These are phyloP conservation scores for Anthostomella pinea DNA, from an alignment of 2,329 filamentous ascomycete genomes.

Conservation along the genomic window DNA sequence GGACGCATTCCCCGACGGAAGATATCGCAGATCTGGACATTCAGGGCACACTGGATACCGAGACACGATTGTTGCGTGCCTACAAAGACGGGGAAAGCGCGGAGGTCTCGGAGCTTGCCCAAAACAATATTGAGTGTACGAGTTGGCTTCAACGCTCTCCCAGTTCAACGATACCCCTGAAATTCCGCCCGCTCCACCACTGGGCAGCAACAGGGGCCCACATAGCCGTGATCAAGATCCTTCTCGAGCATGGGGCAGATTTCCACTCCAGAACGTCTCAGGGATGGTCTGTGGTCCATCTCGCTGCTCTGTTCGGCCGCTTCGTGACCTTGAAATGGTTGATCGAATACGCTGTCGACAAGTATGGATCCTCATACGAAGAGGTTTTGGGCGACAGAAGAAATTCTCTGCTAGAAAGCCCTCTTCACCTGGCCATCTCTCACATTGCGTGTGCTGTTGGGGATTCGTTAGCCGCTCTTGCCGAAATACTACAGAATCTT, in stretches of 20 bases:
- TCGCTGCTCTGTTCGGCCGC: conserved; percentile 7
- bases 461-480: conserved; percentile 1
- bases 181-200: conserved; percentile 5
- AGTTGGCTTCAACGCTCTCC: not conserved
- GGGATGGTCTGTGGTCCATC: conserved; percentile 7
- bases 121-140: conserved; percentile 2
- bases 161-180: not conserved
- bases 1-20: not conserved
- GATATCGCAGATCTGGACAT: conserved; percentile 4
- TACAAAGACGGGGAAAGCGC: conserved; percentile 4
- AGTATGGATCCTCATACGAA: conserved; percentile 1
- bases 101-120: conserved; percentile 1
- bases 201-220: conserved; percentile 8
- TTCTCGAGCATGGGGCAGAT: conserved; percentile 1
- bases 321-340: conserved; percentile 7
- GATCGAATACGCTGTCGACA: conserved; percentile 5
- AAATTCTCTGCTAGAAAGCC: conserved; percentile 2
- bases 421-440: conserved; percentile 7
- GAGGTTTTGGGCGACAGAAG: conserved; percentile 1
- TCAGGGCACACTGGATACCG: not conserved
- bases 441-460: conserved; percentile 1
- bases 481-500: conserved; percentile 1
- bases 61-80: conserved; percentile 3
- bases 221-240: not conserved
- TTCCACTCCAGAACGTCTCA: conserved; percentile 2